These are phyloP conservation scores for Colletotrichum spinosum DNA, from an alignment of 2,329 filamentous ascomycete genomes.

Conservation along the genomic window DNA sequence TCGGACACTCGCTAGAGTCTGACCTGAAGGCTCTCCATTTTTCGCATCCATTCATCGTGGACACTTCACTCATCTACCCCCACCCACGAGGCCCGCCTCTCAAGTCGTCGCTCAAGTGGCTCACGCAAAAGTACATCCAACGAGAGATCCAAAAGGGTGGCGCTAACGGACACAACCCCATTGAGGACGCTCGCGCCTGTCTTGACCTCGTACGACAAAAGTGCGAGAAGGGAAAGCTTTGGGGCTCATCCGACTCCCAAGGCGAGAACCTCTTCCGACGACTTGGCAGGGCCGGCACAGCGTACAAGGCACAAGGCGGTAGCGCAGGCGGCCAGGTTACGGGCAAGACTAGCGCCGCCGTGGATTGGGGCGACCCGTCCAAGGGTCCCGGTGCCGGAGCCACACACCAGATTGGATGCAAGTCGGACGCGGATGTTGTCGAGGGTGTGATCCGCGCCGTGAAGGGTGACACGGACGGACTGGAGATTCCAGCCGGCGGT, in stretches of 20 bases:
- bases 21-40: slow-evolving; percentile 87
- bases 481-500: slow-evolving; percentile 68
- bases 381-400: slow-evolving; percentile 68
- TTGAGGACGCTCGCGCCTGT: slow-evolving; percentile 92
- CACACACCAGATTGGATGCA: slow-evolving; percentile 67
- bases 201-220: slow-evolving; percentile 95
- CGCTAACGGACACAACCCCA: slow-evolving; percentile 82
- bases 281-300: slow-evolving; percentile 72
- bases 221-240: slow-evolving; percentile 89
- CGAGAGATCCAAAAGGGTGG: slow-evolving; percentile 90
- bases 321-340: slow-evolving; percentile 64
- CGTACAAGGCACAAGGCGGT: slow-evolving; percentile 72
- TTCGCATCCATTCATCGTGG: slow-evolving; percentile 92
- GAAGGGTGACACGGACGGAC: slow-evolving; percentile 67
- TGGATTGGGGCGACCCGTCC: slow-evolving; percentile 89
- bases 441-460: slow-evolving; percentile 68
- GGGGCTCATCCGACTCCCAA: slow-evolving; percentile 83
- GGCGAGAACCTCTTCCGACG: slow-evolving; percentile 92
- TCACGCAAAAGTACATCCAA: slow-evolving; percentile 85
- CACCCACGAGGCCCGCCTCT: slow-evolving; percentile 90
- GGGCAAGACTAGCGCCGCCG: slow-evolving; percentile 76
- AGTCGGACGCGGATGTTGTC: slow-evolving; percentile 69
- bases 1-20: slow-evolving; percentile 86
- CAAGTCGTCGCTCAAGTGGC: slow-evolving; percentile 91
- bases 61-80: slow-evolving; percentile 90